phyloP scores from a whole-genome alignment of 208 protist species.

The Leishmania amazonensis region DNA sequence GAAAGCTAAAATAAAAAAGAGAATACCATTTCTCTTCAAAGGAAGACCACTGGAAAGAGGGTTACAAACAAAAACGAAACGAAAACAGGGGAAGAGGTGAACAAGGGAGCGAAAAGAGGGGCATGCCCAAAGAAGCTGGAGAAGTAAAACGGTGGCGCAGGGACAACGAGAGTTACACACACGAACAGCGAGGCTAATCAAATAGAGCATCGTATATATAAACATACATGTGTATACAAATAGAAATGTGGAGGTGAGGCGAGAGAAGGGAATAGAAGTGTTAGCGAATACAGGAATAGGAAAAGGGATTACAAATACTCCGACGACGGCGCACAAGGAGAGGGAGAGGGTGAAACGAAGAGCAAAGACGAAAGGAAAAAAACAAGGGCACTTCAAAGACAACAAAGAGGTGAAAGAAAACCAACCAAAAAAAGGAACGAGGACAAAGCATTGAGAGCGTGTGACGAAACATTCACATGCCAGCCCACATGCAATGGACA shows the following conservation, averaged over 20 bases:
- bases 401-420: neutral
- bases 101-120: neutral
- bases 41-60: neutral
- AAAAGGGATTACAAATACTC: neutral
- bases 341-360: neutral
- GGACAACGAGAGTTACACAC: neutral
- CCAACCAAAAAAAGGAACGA: neutral
- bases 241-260: neutral
- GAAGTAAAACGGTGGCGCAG: neutral
- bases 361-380: neutral
- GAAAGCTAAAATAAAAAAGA: neutral
- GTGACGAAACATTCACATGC: neutral
- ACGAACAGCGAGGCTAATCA: neutral
- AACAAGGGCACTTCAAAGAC: neutral
- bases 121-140: neutral
- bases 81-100: neutral
- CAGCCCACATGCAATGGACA: neutral
- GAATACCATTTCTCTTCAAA: neutral
- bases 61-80: neutral
- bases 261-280: neutral
- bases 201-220: neutral
- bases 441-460: neutral
- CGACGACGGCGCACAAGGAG: neutral
- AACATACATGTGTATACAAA: neutral
- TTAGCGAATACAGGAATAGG: neutral